Conservation (phyloP, 371 early-diverging fungal genomes). For the Mucor velutinosus region DNA sequence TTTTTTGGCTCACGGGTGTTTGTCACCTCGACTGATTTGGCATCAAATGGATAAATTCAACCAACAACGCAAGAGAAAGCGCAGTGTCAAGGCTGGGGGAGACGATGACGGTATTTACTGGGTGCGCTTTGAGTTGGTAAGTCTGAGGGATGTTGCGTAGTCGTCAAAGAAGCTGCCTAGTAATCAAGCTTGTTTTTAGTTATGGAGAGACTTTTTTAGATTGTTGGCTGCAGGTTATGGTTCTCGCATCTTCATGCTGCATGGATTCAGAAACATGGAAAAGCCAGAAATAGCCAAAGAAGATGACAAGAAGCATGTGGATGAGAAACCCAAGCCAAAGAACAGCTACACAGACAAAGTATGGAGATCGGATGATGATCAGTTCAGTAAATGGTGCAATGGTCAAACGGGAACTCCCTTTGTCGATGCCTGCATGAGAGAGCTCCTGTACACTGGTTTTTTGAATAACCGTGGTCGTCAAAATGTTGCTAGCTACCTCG, state of each 20-base stretch:
- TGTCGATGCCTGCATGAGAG: slow-evolving; percentile 51
- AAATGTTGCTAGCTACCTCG: slow-evolving; percentile 48
- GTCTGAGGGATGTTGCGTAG: too few relatives aligned
- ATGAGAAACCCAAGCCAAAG: background rate
- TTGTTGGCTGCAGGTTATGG: slow-evolving; percentile 16
- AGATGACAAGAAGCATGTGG: slow-evolving; percentile 6
- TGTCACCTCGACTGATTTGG: slow-evolving; percentile 35
- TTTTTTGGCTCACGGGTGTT: slow-evolving; percentile 36
- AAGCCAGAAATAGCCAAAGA: background rate
- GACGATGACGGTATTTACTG: slow-evolving; percentile 26
- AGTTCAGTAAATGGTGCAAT: slow-evolving; percentile 28
- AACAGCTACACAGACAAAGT: slow-evolving; percentile 21
- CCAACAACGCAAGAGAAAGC: background rate
- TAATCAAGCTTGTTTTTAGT: background rate
- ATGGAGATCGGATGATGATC: slow-evolving; percentile 24
- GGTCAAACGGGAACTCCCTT: slow-evolving; percentile 52
- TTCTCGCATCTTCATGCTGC: slow-evolving; percentile 19
- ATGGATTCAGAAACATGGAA: slow-evolving; percentile 23
- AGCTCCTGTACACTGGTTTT: slow-evolving; percentile 43
- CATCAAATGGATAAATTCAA: slow-evolving; percentile 21
- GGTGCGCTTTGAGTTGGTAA: slow-evolving; percentile 31
- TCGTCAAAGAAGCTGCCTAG: too few relatives aligned
- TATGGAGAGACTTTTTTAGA: slow-evolving; percentile 51
- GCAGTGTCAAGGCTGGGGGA: background rate
- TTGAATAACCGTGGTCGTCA: slow-evolving; percentile 49